phyloP scores from a whole-genome alignment of 768 basidiomycete genomes.

The Xerocomus potaroensis region DNA sequence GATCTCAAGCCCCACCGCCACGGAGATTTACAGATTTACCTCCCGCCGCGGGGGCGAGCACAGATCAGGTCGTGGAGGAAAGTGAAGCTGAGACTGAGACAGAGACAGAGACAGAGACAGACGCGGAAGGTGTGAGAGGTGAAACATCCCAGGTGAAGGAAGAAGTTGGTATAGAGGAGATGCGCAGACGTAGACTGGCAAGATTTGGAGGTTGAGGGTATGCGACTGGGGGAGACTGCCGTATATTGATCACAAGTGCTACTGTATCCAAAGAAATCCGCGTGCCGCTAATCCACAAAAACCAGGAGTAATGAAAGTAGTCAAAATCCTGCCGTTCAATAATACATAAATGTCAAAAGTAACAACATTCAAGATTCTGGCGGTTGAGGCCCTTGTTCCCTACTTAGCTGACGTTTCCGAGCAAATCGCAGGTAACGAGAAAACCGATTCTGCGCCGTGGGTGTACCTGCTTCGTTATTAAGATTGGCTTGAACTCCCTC shows the following conservation, averaged over 20 bases:
- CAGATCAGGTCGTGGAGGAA: constrained; percentile 12
- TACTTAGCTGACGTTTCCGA: constrained; percentile 42
- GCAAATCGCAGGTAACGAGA: constrained; percentile 57
- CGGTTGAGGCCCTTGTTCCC: constrained; percentile 25
- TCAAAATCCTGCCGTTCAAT: too few relatives aligned
- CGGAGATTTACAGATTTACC: constrained; percentile 15
- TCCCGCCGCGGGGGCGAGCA: background rate
- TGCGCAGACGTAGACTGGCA: constrained; percentile 59
- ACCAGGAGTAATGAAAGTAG: too few relatives aligned
- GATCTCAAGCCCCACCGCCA: constrained; percentile 7
- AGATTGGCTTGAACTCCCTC: constrained; percentile 19
- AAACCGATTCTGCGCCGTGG: constrained; percentile 40
- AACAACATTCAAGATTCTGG: constrained; percentile 8
- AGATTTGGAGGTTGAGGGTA: constrained; percentile 50
- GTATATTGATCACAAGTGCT: too few relatives aligned
- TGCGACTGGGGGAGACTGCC: too few relatives aligned
- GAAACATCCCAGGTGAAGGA: constrained; percentile 23
- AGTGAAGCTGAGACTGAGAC: constrained; percentile 31
- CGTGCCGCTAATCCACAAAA: too few relatives aligned
- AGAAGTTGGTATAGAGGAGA: constrained; percentile 56
- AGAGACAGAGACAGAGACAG: constrained; percentile 37
- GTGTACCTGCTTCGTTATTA: constrained; percentile 13
- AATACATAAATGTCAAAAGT: background rate
- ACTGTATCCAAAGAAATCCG: too few relatives aligned
- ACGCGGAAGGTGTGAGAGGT: constrained; percentile 10